Evolutionary conservation across 169 alveolate genomes (phyloP), one percentile per base, ranked within the genome.

Genomic region (Plasmodium vivax): DNA sequence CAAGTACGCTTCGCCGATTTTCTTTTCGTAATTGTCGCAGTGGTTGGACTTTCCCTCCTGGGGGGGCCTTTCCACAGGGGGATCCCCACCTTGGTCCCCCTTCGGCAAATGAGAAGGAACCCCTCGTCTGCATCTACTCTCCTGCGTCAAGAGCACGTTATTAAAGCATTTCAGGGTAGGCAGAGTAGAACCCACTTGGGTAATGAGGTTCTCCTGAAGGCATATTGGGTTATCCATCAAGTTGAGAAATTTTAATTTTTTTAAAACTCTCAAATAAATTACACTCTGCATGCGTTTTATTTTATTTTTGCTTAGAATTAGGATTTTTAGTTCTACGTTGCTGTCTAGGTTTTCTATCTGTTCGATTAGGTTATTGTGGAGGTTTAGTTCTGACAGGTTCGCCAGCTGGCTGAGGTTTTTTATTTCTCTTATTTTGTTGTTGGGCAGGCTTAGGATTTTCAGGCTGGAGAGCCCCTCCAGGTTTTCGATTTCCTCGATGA

Each of bases 401-500:
- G 3, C 19, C 56, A 87, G 77, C n/a, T 87, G 77, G 12, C 81
- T 54, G 36, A 87, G 62, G 58, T 75, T 87, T 87, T 87, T 87
- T 75, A 87, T 87, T 87, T 87, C 51, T 75, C 77, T 75, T 34
- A 87, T 87, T 30, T 87, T 87, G 43, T 87, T 87, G 72, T 87
- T 87, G 41, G 93, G 75, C 5, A 56, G 19, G 43, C 87, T 87
- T 77, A 87, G 27, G 3, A 74, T 87, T 51, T 77, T 87, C 27
- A 87, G 71, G 9, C 56, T 87, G 23, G 45, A 56, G 47, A 87
- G 45, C 14, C 82, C 93, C 7, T 87, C 82, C 43, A 87, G 71
- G 68, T 87, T 87, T 75, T 75, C 93, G 2, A 87, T 72, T 27
- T 87, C 93, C 81, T 87, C 93, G 77, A 87, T 87, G n/a, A 75